Percentiles rank a stretch among this genome's conserved stretches.
Conservation (phyloP, 2,329 filamentous ascomycete genomes). For the Aspergillus hortae region DNA sequence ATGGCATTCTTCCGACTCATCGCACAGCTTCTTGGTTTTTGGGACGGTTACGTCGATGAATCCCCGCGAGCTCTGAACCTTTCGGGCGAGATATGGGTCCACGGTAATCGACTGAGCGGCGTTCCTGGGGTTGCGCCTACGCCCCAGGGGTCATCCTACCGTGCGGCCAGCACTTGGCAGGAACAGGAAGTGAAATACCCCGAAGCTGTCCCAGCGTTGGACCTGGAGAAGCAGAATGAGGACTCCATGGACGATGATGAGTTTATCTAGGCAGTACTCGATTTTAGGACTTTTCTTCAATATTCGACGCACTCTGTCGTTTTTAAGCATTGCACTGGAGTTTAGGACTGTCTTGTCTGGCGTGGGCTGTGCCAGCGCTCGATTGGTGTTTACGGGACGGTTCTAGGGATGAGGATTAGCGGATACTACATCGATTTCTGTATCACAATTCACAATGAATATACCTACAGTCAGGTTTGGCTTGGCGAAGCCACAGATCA, state of each 20-base stretch:
- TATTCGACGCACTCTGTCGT: no score
- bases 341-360: no score
- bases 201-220: slow-evolving; percentile 7
- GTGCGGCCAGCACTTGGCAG: background rate
- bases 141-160: background rate
- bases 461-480: background rate
- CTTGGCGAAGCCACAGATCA: background rate
- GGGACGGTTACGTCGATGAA: slow-evolving; percentile 43
- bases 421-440: background rate
- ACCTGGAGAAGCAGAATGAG: slow-evolving; percentile 14
- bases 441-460: background rate
- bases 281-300: background rate
- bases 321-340: no score
- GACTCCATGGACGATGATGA: slow-evolving; percentile 14
- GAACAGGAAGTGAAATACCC: background rate
- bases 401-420: background rate
- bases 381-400: no score
- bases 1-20: slow-evolving; percentile 29
- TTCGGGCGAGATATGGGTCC: slow-evolving; percentile 28
- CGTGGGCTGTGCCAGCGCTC: no score
- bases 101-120: slow-evolving; percentile 21
- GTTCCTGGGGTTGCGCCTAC: slow-evolving; percentile 11
- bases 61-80: slow-evolving; percentile 20
- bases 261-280: background rate
- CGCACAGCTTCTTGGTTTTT: slow-evolving; percentile 37